A percentile compares a stretch with the other conserved stretches of the same genome.
phyloP scores from a whole-genome alignment of 257 asterid genomes.

The Echites panduratus region DNA sequence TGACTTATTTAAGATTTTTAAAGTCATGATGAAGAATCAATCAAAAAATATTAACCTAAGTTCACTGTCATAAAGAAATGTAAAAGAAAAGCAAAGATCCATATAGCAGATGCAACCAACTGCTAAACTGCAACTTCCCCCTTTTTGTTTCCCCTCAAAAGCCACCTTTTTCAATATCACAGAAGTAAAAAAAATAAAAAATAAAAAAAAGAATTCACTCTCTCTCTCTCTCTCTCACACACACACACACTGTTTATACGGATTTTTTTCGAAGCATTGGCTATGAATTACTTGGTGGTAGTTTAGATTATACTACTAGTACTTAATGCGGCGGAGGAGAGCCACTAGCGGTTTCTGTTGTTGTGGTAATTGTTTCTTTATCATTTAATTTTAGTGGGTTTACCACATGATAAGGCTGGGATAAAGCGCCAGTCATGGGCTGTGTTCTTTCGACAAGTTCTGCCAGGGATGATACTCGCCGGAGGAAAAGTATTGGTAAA shows the following conservation, averaged over 20 bases:
- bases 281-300: not conserved
- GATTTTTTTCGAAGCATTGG: not conserved
- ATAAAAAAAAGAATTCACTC: too few relatives aligned
- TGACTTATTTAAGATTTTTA: too few relatives aligned
- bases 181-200: too few relatives aligned
- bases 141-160: constrained; percentile 2
- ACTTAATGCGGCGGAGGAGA: constrained; percentile 8
- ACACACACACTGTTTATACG: not conserved
- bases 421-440: constrained; percentile 37
- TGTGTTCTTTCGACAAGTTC: constrained; percentile 44
- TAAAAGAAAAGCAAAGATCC: not conserved
- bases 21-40: too few relatives aligned
- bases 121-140: constrained; percentile 18
- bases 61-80: too few relatives aligned
- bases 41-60: too few relatives aligned
- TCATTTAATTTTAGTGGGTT: constrained; percentile 3
- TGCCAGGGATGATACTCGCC: constrained; percentile 23
- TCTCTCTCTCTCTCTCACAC: not conserved
- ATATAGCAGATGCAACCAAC: constrained; percentile 2
- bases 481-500: constrained; percentile 13
- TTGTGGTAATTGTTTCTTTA: not conserved
- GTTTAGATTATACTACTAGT: not conserved
- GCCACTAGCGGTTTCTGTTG: constrained; percentile 5
- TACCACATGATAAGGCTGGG: constrained; percentile 7
- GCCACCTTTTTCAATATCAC: not conserved